Percentiles rank a stretch among this genome's conserved stretches.
These are phyloP conservation scores for Biscogniauxia mediterranea DNA, from an alignment of 2,329 filamentous ascomycete genomes.

Conservation along the genomic window DNA sequence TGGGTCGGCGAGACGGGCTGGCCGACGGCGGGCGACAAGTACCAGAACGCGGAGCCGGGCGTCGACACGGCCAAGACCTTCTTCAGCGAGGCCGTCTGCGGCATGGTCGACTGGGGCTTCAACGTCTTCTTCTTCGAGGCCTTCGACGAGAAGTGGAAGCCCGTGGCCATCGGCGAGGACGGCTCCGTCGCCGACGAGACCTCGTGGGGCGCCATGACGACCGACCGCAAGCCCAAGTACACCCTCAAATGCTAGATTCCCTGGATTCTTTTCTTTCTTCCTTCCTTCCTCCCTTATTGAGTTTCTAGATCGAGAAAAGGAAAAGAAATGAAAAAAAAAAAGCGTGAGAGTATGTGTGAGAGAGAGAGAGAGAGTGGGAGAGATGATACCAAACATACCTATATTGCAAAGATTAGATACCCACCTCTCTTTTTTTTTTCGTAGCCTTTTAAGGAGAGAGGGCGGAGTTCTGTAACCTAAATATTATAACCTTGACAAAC, in stretches of 20 bases:
- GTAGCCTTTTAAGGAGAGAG: neutral
- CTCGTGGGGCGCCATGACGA: conserved; percentile 67
- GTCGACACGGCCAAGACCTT: conserved; percentile 57
- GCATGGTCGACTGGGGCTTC: conserved; percentile 61
- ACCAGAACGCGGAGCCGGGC: conserved; percentile 59
- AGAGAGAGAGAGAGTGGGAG: no score
- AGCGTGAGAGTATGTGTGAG: no score
- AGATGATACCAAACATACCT: no score
- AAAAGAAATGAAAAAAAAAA: no score
- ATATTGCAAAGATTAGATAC: neutral
- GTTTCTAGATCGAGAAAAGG: no score
- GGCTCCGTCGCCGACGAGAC: conserved; percentile 62
- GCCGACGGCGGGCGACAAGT: conserved; percentile 63
- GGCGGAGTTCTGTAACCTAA: neutral
- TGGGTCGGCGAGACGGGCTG: conserved; percentile 69
- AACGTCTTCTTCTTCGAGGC: conserved; percentile 74
- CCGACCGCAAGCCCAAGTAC: conserved; percentile 57
- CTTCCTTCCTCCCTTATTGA: no score
- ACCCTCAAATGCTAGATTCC: conserved; percentile 27
- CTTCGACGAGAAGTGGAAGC: conserved; percentile 73
- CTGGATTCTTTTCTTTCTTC: neutral
- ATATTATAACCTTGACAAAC: neutral
- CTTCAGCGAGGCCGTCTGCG: conserved; percentile 62
- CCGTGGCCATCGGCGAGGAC: conserved; percentile 59
- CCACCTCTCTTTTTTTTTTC: neutral